Evolutionary conservation across 2,329 filamentous ascomycete species (phyloP), one percentile per base, ranked within the genome.

Genomic region (Neurospora crassa): DNA sequence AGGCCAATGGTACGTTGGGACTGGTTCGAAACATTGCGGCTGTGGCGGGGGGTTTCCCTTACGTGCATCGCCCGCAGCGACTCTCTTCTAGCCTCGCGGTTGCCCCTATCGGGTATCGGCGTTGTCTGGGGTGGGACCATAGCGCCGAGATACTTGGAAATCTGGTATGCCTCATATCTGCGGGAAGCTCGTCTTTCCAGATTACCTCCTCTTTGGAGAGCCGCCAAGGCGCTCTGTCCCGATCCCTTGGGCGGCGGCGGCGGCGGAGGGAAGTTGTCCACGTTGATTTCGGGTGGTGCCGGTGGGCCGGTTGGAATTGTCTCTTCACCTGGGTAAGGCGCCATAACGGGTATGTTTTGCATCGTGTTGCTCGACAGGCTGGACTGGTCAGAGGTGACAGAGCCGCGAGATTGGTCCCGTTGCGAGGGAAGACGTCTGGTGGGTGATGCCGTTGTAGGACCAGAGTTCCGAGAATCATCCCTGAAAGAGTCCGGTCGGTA

Each of bases 111-210:
- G 5, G 94, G 94, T 74, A 95, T 87, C 1, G 92, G 93, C 4
- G 91, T 91, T 73, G 90, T 93, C 78, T 96, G 93, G 40, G 92
- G 85, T 18, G 95, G 94, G 24, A 98, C 88, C 78, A 40, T 40
- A 40, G 8, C 88, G 12, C 95, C 95, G 1, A 98, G 84, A 77
- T 97, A 94, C 79, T 97, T 98, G 67, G 93, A 93, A 76, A 99
- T 97, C 78, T 99, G 96, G 79, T 98, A 99, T 70, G 94, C 92
- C 1, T 96, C 98, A 79, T 98, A 99, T 77, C 96, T 87, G 75
- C 95, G 88, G 16, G 96, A 99, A 0, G 96, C 96, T 79, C 96
- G 88, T 78, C 96, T 89, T 81, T 99, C 96, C 68, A 99, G 83
- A 75, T 97, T 94, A 24, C 95, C 95, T 42, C 94, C 94, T 80